Evolutionary conservation across 108 stramenopile genomes (phyloP), one percentile per base, ranked within the genome.

Genomic region (Nitzschia sp.): DNA sequence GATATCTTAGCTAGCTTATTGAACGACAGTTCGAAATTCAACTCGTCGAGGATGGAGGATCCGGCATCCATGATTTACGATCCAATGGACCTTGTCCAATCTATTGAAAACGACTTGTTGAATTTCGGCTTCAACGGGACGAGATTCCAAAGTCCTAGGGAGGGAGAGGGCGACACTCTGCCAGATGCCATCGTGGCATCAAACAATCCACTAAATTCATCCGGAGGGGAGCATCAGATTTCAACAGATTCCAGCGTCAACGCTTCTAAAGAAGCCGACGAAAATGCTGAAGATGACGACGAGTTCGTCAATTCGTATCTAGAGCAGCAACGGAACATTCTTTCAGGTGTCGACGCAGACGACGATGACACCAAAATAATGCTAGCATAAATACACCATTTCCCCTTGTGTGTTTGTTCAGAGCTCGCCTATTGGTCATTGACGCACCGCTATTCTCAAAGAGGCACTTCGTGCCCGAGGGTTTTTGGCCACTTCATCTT

Each of bases 381-480:
- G 30, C 32, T 49, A 58, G 57, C 29, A 8, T 34, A 58, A n/a
- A 42, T 9, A 42, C n/a, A n/a, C n/a, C n/a, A n/a, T n/a, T n/a
- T n/a, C n/a, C n/a, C n/a, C n/a, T n/a, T n/a, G n/a, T n/a, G n/a
- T n/a, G n/a, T n/a, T n/a, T n/a, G n/a, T n/a, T n/a, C n/a, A n/a
- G n/a, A n/a, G n/a, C n/a, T n/a, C n/a, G n/a, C n/a, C n/a, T n/a
- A n/a, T 42, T 42, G 9, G 13, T 42, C 25, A 45, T 29, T 27
- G 67, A 27, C 83, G 75, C 64, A 82, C 84, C n/a, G 85, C 93
- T 8, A 91, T 81, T 51, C 92, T 61, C 54, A 93, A 74, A 15
- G 83, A 86, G 38, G 95, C 93, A 81, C 93, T 94, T 48, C 92
- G 67, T 17, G 94, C 88, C 70, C 94, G 66, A 29, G 88, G 70